A percentile compares a stretch with the other conserved stretches of the same genome.
Evolutionary conservation across 2,329 filamentous ascomycete species (phyloP).

Genomic region (Pyricularia sp.): DNA sequence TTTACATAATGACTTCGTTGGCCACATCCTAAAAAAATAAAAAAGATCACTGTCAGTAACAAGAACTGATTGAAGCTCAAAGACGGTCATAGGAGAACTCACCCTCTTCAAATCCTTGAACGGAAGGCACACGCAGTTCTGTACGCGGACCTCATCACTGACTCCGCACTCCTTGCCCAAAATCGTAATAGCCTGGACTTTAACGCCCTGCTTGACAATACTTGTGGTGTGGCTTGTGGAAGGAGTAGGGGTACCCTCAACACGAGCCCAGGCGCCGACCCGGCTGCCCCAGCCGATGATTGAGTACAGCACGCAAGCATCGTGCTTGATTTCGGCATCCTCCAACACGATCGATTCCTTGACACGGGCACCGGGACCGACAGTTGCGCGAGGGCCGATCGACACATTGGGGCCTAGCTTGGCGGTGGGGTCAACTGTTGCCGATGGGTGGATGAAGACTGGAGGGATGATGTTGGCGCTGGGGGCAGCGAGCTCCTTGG

Average conservation of each 20-base stretch:
- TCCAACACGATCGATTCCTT: slow-evolving; percentile 96
- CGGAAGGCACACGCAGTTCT: slow-evolving; percentile 95
- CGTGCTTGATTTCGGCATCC: slow-evolving; percentile 90
- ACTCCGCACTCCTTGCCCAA: slow-evolving; percentile 92
- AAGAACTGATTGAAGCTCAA: not conserved
- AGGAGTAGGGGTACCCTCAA: slow-evolving; percentile 86
- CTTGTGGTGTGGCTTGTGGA: slow-evolving; percentile 81
- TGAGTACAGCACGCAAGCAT: slow-evolving; percentile 86
- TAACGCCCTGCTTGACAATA: slow-evolving; percentile 94
- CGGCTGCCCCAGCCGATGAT: slow-evolving; percentile 97
- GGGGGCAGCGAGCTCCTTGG: slow-evolving; percentile 67
- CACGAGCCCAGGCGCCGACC: slow-evolving; percentile 93
- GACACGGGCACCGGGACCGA: slow-evolving; percentile 79
- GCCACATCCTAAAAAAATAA: slow-evolving; percentile 52
- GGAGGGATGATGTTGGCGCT: slow-evolving; percentile 82
- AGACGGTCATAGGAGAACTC: slow-evolving; percentile 24
- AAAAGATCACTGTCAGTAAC: slow-evolving; percentile 1
- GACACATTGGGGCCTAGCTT: slow-evolving; percentile 97
- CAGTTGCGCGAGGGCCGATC: slow-evolving; percentile 73
- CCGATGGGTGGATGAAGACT: slow-evolving; percentile 89
- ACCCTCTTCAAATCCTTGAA: slow-evolving; percentile 97
- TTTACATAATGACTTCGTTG: slow-evolving; percentile 86
- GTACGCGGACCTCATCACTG: slow-evolving; percentile 85
- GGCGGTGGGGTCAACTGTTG: slow-evolving; percentile 81
- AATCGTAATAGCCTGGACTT: slow-evolving; percentile 97